phyloP scores from a whole-genome alignment of 177 flowering plant genomes.

The Tripterygium wilfordii region DNA sequence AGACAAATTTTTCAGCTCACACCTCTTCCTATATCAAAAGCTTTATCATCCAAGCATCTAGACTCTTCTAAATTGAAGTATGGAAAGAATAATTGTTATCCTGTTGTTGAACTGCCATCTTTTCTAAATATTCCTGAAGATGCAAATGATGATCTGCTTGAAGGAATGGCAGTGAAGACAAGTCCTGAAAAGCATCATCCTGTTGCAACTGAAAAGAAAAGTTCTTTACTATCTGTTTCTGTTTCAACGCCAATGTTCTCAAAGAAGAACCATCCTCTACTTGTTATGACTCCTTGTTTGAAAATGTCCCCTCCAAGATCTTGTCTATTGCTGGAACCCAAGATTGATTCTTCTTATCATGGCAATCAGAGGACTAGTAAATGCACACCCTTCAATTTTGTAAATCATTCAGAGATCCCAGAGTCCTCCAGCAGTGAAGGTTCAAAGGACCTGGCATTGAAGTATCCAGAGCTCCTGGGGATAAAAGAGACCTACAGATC shows the following conservation, averaged over 20 bases:
- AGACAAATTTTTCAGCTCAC: conserved; percentile 82
- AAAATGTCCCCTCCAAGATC: conserved; percentile 87
- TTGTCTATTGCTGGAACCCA: conserved; percentile 77
- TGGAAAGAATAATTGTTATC: conserved; percentile 17
- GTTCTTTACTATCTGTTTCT: conserved; percentile 8
- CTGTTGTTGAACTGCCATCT: conserved; percentile 20
- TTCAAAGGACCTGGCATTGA: conserved; percentile 38
- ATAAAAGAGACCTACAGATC: conserved; percentile 23
- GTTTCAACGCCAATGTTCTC: conserved; percentile 30
- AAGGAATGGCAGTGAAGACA: conserved; percentile 19
- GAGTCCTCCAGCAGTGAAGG: conserved; percentile 33
- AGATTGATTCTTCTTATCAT: conserved; percentile 29
- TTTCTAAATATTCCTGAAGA: conserved; percentile 12
- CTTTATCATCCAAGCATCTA: conserved; percentile 33
- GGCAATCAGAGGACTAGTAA: conserved; percentile 14
- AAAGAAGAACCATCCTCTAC: conserved; percentile 24
- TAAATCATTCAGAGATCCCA: conserved; percentile 19
- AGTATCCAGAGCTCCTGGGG: conserved; percentile 59
- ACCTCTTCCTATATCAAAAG: conserved; percentile 61
- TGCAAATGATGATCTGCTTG: conserved; percentile 27
- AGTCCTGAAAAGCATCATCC: conserved; percentile 17
- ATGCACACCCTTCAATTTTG: conserved; percentile 42
- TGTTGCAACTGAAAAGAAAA: conserved; percentile 3
- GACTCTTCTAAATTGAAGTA: conserved; percentile 24
- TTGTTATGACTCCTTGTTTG: conserved; percentile 60